phyloP scores from a whole-genome alignment of 1,284 basidiomycete genomes.

The Calocybe gambosa region DNA sequence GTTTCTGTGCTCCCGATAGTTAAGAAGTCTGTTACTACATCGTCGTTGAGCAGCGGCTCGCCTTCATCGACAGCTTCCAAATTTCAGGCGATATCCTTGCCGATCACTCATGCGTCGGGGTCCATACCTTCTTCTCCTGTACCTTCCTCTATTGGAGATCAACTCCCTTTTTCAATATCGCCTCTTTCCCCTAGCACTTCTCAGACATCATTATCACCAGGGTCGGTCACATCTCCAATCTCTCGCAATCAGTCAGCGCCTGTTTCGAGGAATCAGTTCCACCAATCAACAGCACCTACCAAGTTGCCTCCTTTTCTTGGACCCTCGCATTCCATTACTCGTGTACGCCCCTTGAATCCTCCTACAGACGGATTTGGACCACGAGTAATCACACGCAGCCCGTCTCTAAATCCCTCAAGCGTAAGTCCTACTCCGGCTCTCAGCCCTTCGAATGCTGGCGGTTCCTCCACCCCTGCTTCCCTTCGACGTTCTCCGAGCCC shows the following conservation, averaged over 20 bases:
- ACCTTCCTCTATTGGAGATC: no score
- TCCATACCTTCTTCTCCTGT: conserved; percentile 1
- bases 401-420: no score
- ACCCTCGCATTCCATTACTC: no score
- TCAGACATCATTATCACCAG: no score
- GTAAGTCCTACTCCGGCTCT: not conserved
- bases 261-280: conserved; percentile 7
- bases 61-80: conserved; percentile 4
- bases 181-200: no score
- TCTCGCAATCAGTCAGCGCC: conserved; percentile 14
- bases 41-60: not conserved
- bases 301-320: no score
- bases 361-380: conserved; percentile 15
- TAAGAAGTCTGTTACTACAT: no score
- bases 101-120: conserved; percentile 14
- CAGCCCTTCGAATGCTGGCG: conserved; percentile 3
- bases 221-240: conserved; percentile 11
- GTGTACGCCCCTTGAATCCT: conserved; percentile 9
- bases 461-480: conserved; percentile 3
- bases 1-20: no score
- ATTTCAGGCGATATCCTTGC: conserved; percentile 20
- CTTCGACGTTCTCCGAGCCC: conserved; percentile 8
- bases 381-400: conserved; percentile 1
- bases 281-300: conserved; percentile 6
- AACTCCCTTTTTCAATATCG: no score